Conservation (phyloP, 2,329 filamentous ascomycete genomes). For the Aspergillus sp. region DNA sequence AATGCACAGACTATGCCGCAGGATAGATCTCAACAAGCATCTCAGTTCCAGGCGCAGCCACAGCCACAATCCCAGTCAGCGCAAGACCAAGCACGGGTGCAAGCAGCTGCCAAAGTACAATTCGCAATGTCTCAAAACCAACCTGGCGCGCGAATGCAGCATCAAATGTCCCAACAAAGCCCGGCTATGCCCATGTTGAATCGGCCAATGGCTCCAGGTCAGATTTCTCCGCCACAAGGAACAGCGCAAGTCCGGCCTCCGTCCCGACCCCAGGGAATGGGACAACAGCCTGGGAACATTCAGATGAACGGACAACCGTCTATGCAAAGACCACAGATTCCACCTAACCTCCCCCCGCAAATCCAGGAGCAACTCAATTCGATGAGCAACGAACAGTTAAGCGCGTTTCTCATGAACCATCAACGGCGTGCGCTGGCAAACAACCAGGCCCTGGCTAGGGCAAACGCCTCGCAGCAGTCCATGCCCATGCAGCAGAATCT, state of each 20-base stretch:
- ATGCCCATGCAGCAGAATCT: constrained; percentile 33
- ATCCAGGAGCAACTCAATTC: constrained; percentile 39
- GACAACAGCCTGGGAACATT: constrained; percentile 31
- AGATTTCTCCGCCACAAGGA: constrained; percentile 42
- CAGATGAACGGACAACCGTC: constrained; percentile 31
- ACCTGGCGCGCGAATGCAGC: constrained; percentile 43
- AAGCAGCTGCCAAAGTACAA: constrained; percentile 49
- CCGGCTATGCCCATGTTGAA: constrained; percentile 47
- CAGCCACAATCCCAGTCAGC: constrained; percentile 35
- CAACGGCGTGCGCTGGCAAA: constrained; percentile 35
- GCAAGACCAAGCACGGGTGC: constrained; percentile 43
- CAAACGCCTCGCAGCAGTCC: constrained; percentile 33
- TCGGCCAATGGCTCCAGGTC: constrained; percentile 42
- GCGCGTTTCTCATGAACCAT: constrained; percentile 36
- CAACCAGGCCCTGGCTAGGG: constrained; percentile 35
- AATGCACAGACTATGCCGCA: constrained; percentile 47
- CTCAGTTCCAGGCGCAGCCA: constrained; percentile 38
- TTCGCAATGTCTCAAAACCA: constrained; percentile 50
- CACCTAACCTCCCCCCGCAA: constrained; percentile 36
- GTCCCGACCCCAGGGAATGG: constrained; percentile 37
- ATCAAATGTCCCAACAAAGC: constrained; percentile 44
- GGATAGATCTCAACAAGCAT: constrained; percentile 42
- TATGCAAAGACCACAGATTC: constrained; percentile 39
- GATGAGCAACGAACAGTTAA: constrained; percentile 40
- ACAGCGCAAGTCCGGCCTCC: constrained; percentile 37